Evolutionary conservation across 192 early-diverging fungal species (phyloP), one percentile per base, ranked within the genome.

Genomic region (Mortierella antarctica): DNA sequence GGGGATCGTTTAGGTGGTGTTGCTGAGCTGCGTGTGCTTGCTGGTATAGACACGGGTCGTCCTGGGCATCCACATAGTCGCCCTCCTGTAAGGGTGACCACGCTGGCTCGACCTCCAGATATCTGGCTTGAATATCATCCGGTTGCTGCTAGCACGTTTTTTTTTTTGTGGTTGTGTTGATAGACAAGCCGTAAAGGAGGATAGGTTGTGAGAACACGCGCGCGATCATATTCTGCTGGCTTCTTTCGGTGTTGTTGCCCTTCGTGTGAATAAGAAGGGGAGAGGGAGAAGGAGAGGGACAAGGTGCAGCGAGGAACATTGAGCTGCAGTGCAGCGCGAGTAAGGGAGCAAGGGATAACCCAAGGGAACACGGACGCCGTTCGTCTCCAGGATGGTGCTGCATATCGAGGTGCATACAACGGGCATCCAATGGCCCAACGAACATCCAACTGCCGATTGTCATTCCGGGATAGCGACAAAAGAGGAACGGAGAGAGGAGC

Each of bases 41-140:
- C 47, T 70, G 50, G n/a, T 62, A 56, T 5, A 62, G 7, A 13
- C 39, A 40, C 10, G 60, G 40, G 9, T 67, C 45, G 15, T 73
- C 57, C 39, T 74, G 57, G 6, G 60, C 64, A 57, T 65, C 56
- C 44, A 62, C 69, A 23, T 15, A 13, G 13, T 62, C 62, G 2
- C 47, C 58, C 17, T 62, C 59, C 8, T 57, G 42, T 13, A 23
- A 52, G 53, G 46, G 13, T 12, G 52, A 7, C 73, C 73, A 75
- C 20, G 50, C 73, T 17, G 58, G 42, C n/a, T 75, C 73, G 21
- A 68, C 66, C 51, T 68, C 47, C 41, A 68, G 73, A 68, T 75
- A 75, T 14, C 73, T 47, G 51, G 64, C 15, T 13, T 65, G 64
- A 39, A 65, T 21, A 2, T 15, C 42, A 39, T 65, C 64, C 15